Base-by-base conservation (phyloP, 306 rosid species). In the Coriaria nepalensis region DNA sequence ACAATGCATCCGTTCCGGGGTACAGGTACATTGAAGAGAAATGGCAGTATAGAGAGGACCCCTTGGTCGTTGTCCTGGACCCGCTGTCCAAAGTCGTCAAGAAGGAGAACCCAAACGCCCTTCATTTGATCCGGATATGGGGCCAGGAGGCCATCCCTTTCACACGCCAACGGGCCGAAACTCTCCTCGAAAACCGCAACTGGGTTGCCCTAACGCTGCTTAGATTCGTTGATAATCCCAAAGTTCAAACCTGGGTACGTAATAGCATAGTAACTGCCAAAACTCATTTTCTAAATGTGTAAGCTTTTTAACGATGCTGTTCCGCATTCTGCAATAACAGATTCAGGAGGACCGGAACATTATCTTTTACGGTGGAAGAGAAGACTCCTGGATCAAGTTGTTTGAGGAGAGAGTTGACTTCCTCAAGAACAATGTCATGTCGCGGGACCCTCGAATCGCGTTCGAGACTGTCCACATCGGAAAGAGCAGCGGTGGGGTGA, bases 341-440 rank as follows among this genome's bases (percentile, higher is more conserved):
- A 43, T 75, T 4, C 56, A 65, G 39, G 74, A 80, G 69, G 59
- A 69, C 0, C 81, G 69, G 52, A 62, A 66, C 47, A 78, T 81
- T 4, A 67, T 86, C 62, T 73, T 75, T 40, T 78, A 78, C 10
- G 95, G 95, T 13, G 87, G 93, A 4, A 55, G 69, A 10, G 92
- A 80, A 71, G 33, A 59, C 20, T 80, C 73, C 0, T 80, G 86
- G 92, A 52, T 85, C 38, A 76, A 80, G 7, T 62, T 71, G 33
- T 78, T 85, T 42, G 70, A 67, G 0, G 74, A 71, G 48, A 71
- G 61, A 38, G 84, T 66, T 0, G 67, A 35, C 0, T 48, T 47
- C 6, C 20, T 86, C 7, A 46, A 54, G 15, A 73, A 61, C 2
- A 85, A 81, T 29, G 45, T 69, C 6, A 38, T 41, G 7, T 4